A percentile compares a stretch with the other conserved stretches of the same genome.
These are phyloP conservation scores for Alnus glutinosa DNA, from an alignment of 306 rosid species.

Conservation along the genomic window DNA sequence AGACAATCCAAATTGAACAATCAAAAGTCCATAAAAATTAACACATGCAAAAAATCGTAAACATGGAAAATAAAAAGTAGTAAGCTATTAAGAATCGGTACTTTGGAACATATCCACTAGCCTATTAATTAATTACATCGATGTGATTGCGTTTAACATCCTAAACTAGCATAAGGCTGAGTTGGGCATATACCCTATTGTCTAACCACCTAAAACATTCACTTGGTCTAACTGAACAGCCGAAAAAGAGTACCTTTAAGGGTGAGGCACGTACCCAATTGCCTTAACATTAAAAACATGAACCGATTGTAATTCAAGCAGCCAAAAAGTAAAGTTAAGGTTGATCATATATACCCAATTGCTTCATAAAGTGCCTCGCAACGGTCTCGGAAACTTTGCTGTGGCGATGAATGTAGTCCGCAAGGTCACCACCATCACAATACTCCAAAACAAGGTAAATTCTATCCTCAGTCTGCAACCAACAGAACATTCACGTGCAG, in stretches of 20 bases:
- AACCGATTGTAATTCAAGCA: slow-evolving; percentile 1
- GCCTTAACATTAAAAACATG: slow-evolving; percentile 8
- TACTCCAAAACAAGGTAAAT: slow-evolving; percentile 94
- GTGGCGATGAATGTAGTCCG: slow-evolving; percentile 56
- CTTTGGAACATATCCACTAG: slow-evolving; percentile 18
- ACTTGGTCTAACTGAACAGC: not conserved
- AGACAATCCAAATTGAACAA: slow-evolving; percentile 30
- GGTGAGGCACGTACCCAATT: slow-evolving; percentile 1
- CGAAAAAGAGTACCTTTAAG: not conserved
- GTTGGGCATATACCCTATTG: not conserved
- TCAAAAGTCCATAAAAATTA: slow-evolving; percentile 4
- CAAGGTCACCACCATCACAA: slow-evolving; percentile 91
- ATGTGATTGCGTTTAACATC: not conserved
- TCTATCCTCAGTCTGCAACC: slow-evolving; percentile 65
- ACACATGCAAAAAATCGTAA: slow-evolving; percentile 8
- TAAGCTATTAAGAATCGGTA: not conserved
- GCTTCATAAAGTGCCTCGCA: slow-evolving; percentile 90
- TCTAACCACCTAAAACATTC: not conserved
- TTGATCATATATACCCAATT: slow-evolving; percentile 60
- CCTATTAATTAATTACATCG: slow-evolving; percentile 8
- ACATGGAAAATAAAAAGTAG: slow-evolving; percentile 1
- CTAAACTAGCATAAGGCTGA: not conserved
- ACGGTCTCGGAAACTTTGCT: slow-evolving; percentile 71
- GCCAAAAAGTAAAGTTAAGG: slow-evolving; percentile 6
- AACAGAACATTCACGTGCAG: not conserved